Base-by-base conservation (phyloP, 306 rosid species). In the Astragalus membranaceus region DNA sequence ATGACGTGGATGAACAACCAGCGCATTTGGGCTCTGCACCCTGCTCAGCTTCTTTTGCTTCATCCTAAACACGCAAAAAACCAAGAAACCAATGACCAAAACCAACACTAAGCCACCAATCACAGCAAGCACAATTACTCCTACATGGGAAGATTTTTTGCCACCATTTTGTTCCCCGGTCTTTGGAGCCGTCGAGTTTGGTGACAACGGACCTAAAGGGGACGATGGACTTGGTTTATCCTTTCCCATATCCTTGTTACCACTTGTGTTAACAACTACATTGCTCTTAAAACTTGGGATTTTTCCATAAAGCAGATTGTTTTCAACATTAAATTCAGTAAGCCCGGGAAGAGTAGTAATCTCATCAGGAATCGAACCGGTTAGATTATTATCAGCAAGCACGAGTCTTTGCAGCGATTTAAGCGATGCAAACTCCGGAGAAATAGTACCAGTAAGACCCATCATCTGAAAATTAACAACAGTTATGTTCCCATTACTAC, bases 21-120 rank as follows among this genome's bases (percentile, higher is more conserved):
- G 78, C 2, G 87, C 86, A 65, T 84, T 84, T 0, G 96, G 96
- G 80, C 96, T 88, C 76, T 90, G 95, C 41, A 88, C 95, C 80
- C 85, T 78, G 85, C 92, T 86, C 35, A 86, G 65, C 13, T 76
- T 71, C 61, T 90, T 88, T 70, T 83, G 92, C 64, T 78, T 88
- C 78, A 79, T 84, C 76, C 83, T 86, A 80, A 63, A 62, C 68
- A 86, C 50, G 79, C 92, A 90, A 80, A 83, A 77, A 49, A 74
- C 73, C 46, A 84, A 37, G 49, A 88, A 39, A 11, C 72, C 85
- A 77, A 90, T 81, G 73, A 86, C 56, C 41, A 72, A 56, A 48
- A 83, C 56, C 73, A 86, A 77, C 74, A 88, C 72, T 29, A 84
- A 56, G 56, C 83, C 87, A 6, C 92, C 92, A 20, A 88, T 53